Conservation (phyloP, 139 green algal species). For the Auxenochlorella protothecoides region DNA sequence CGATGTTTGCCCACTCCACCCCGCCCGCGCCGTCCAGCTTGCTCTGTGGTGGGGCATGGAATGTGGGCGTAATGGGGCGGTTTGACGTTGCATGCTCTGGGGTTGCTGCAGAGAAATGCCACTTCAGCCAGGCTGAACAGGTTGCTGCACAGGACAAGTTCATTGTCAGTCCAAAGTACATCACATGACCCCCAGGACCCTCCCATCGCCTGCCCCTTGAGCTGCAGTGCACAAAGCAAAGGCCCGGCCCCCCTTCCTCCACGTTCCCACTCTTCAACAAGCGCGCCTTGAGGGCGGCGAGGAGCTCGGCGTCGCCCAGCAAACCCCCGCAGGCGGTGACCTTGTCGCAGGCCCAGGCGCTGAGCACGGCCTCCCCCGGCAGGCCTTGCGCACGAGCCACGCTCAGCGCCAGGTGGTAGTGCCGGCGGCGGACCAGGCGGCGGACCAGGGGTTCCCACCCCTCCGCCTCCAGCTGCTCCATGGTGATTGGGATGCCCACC, state of each 20-base stretch:
- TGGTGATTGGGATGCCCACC: conserved; percentile 70
- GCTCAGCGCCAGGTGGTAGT: conserved; percentile 58
- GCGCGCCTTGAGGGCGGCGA: conserved; percentile 32
- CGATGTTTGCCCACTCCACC: conserved; percentile 43
- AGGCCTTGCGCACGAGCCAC: conserved; percentile 39
- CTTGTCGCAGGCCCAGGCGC: conserved; percentile 59
- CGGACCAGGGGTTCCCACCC: conserved; percentile 50
- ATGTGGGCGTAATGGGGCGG: background rate
- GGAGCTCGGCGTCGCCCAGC: conserved; percentile 46
- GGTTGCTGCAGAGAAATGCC: too few species aligned
- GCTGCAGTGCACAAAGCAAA: too few species aligned
- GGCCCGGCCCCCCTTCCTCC: too few species aligned
- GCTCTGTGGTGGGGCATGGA: background rate
- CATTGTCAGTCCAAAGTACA: too few species aligned
- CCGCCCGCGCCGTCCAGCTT: conserved; percentile 48
- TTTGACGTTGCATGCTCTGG: too few species aligned
- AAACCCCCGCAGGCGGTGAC: conserved; percentile 33
- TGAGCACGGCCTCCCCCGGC: conserved; percentile 16
- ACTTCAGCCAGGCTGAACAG: too few species aligned
- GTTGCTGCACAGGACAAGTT: too few species aligned
- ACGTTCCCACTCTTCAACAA: too few species aligned
- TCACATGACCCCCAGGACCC: too few species aligned
- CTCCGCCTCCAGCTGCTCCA: conserved; percentile 48
- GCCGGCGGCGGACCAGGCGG: conserved; percentile 35
- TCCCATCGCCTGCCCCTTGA: too few species aligned